Evolutionary conservation across 768 basidiomycete species (phyloP).

Genomic region (Mrakia hoshinonis): DNA sequence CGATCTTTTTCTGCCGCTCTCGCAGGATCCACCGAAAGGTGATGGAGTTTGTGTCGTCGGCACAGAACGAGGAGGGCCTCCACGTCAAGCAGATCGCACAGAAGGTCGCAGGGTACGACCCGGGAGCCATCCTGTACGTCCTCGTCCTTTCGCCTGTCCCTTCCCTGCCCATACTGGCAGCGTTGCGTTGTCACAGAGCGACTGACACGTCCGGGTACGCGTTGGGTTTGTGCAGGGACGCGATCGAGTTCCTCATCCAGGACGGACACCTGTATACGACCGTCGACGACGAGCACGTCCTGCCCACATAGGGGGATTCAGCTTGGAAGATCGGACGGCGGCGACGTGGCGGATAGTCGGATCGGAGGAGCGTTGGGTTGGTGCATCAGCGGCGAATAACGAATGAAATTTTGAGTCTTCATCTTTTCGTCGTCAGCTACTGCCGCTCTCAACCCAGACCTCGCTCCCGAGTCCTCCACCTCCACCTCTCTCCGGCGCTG

Average conservation of each 20-base stretch:
- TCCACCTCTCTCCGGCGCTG: too few species aligned
- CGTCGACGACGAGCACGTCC: conserved; percentile 42
- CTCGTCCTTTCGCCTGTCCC: background rate
- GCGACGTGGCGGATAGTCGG: too few species aligned
- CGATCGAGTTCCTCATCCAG: conserved; percentile 67
- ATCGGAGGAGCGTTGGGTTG: too few species aligned
- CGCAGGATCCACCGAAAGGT: conserved; percentile 21
- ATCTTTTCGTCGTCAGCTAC: too few species aligned
- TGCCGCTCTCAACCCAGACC: too few species aligned
- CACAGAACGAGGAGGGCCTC: conserved; percentile 21
- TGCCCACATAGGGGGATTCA: conserved; percentile 10
- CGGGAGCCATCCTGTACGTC: conserved; percentile 17
- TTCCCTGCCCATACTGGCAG: background rate
- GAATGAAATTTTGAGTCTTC: too few species aligned
- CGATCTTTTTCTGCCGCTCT: background rate
- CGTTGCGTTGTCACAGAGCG: too few species aligned
- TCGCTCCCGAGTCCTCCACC: too few species aligned
- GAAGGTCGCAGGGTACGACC: conserved; percentile 6
- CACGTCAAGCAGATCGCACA: conserved; percentile 24
- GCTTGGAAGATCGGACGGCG: too few species aligned
- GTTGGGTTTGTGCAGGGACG: conserved; percentile 44
- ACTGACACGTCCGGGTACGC: too few species aligned
- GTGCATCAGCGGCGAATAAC: too few species aligned
- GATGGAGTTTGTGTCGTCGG: conserved; percentile 21
- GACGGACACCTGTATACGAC: conserved; percentile 73